Conservation (phyloP, 371 early-diverging fungal genomes). For the Entomophthora muscae region DNA sequence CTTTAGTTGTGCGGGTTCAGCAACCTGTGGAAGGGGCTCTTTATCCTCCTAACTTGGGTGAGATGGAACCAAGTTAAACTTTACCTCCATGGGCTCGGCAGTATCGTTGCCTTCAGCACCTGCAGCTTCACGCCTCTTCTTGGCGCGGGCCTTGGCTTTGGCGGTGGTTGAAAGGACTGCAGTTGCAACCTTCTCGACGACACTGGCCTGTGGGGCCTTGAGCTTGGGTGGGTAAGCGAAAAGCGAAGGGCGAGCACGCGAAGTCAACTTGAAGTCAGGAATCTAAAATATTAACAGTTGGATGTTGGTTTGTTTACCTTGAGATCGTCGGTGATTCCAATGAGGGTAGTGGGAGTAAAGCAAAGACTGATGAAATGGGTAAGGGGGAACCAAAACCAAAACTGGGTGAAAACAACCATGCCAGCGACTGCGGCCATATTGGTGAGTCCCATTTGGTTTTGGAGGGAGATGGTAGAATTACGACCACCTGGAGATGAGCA, state of each 20-base stretch:
- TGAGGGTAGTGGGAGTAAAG: constrained; percentile 87
- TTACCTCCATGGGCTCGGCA: not conserved
- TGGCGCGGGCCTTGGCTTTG: constrained; percentile 76
- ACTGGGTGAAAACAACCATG: constrained; percentile 93
- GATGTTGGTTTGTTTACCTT: constrained; percentile 19
- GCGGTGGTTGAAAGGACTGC: constrained; percentile 92
- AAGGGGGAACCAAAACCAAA: constrained; percentile 99
- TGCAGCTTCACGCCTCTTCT: constrained; percentile 44
- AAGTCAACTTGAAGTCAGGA: constrained; percentile 72
- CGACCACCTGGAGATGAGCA: constrained; percentile 49
- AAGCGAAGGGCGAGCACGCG: constrained; percentile 67
- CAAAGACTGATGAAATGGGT: constrained; percentile 86
- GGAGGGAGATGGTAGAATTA: constrained; percentile 87
- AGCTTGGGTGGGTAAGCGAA: constrained; percentile 83
- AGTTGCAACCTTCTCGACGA: constrained; percentile 62
- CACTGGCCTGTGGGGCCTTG: constrained; percentile 42
- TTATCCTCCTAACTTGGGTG: constrained; percentile 23
- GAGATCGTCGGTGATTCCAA: constrained; percentile 80
- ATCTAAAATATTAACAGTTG: constrained; percentile 19
- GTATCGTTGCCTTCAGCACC: not conserved
- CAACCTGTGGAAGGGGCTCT: constrained; percentile 20
- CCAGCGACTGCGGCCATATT: constrained; percentile 92
- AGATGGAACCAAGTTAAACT: not conserved
- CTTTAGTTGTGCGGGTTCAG: constrained; percentile 4
- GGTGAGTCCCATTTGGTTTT: constrained; percentile 71